Conservation (phyloP, 2,329 filamentous ascomycete species). For the Alternaria viburni region DNA sequence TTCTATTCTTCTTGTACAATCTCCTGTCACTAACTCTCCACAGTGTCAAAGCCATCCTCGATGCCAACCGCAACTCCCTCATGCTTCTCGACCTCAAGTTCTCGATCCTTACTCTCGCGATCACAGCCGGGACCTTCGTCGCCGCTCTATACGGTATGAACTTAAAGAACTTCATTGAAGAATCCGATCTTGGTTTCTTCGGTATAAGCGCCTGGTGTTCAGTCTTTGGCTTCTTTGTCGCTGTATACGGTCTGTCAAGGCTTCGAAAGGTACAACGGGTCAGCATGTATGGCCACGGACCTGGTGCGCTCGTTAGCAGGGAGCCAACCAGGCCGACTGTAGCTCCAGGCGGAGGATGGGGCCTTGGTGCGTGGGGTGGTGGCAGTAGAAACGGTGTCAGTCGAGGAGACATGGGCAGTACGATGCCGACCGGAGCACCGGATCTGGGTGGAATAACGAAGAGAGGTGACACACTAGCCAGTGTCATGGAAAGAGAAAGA, state of each 20-base stretch:
- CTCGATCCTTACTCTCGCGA: constrained; percentile 91
- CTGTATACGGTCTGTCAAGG: constrained; percentile 81
- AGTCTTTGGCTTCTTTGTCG: constrained; percentile 76
- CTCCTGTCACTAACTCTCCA: constrained; percentile 22
- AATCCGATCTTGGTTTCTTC: constrained; percentile 84
- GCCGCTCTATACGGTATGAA: constrained; percentile 99
- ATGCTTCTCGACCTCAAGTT: constrained; percentile 98
- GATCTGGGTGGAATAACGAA: constrained; percentile 21
- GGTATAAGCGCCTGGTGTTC: constrained; percentile 75
- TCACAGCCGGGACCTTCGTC: constrained; percentile 92
- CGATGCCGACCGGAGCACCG: constrained; percentile 22
- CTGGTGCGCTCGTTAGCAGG: constrained; percentile 24
- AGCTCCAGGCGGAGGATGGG: constrained; percentile 24
- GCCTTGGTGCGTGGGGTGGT: constrained; percentile 39
- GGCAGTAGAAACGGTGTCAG: constrained; percentile 32
- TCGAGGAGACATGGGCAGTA: constrained; percentile 16
- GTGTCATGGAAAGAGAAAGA: constrained; percentile 38
- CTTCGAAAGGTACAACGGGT: constrained; percentile 86
- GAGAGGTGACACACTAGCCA: constrained; percentile 30
- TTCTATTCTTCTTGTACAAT: not conserved
- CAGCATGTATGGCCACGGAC: constrained; percentile 73
- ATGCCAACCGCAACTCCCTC: constrained; percentile 96
- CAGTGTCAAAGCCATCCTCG: constrained; percentile 93
- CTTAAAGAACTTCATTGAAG: constrained; percentile 97
- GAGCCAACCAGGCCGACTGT: constrained; percentile 8